Evolutionary conservation across 2,329 filamentous ascomycete genomes (phyloP).

Genomic region (Sphaerulina musiva): DNA sequence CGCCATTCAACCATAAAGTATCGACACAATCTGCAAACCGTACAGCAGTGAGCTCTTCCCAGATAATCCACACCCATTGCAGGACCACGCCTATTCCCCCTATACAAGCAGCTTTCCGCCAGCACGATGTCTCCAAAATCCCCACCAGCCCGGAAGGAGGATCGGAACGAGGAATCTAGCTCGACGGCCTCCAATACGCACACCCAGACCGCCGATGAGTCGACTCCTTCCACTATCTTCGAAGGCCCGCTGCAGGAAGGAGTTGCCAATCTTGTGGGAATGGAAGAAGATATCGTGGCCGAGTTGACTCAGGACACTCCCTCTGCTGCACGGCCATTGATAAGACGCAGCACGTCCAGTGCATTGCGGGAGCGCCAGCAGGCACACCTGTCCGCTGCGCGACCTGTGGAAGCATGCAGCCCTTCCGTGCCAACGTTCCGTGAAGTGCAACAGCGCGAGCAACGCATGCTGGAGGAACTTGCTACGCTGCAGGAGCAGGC

Average conservation of each 20-base stretch:
- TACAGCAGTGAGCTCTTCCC: too few relatives aligned
- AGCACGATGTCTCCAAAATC: too few relatives aligned
- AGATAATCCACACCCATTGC: too few relatives aligned
- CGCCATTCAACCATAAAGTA: too few relatives aligned
- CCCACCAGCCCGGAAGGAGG: too few relatives aligned
- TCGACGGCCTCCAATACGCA: too few relatives aligned
- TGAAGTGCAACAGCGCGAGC: conserved; percentile 8
- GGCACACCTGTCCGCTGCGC: not conserved
- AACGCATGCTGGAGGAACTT: conserved; percentile 3
- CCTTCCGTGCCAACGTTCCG: too few relatives aligned
- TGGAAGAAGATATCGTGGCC: not conserved
- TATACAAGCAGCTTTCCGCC: too few relatives aligned
- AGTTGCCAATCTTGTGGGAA: not conserved
- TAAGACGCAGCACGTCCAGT: conserved; percentile 5
- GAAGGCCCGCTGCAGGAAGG: too few relatives aligned
- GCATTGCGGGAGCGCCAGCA: not conserved
- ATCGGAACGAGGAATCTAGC: too few relatives aligned
- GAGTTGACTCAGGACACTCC: not conserved
- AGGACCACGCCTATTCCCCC: too few relatives aligned
- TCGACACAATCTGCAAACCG: too few relatives aligned
- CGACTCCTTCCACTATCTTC: not conserved
- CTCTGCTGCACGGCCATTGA: conserved; percentile 5
- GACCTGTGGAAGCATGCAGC: not conserved
- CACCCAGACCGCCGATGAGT: not conserved
- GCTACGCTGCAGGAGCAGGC: conserved; percentile 3